Evolutionary conservation across 1,284 basidiomycete species (phyloP).

Genomic region (Termitomyces sp.): DNA sequence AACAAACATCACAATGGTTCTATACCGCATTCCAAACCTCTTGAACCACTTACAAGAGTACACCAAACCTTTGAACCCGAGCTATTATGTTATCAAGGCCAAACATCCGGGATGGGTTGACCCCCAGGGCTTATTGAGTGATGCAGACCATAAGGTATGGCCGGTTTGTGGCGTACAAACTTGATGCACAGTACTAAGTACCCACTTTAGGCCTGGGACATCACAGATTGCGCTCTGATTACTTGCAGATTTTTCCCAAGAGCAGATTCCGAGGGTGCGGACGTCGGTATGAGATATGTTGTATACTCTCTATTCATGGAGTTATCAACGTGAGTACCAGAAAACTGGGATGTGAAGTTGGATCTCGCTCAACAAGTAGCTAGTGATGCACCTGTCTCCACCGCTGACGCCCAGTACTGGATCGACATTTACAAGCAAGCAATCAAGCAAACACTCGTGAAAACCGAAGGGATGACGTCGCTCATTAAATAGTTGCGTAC

Average conservation of each 20-base stretch:
- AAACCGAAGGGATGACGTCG: background rate
- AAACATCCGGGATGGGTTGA: constrained; percentile 9
- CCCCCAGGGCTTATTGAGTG: background rate
- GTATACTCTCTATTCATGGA: constrained; percentile 7
- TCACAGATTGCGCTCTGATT: constrained; percentile 8
- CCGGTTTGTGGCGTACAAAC: background rate
- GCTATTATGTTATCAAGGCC: constrained; percentile 1
- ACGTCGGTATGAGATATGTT: constrained; percentile 7
- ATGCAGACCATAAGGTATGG: constrained; percentile 7
- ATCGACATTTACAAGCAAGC: constrained; percentile 5
- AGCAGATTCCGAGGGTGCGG: background rate
- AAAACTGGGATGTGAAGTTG: background rate
- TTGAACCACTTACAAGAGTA: constrained; percentile 3
- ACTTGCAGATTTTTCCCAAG: constrained; percentile 5
- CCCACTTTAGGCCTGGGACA: constrained; percentile 7
- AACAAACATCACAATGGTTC: background rate
- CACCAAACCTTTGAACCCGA: constrained; percentile 3
- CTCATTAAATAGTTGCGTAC: constrained; percentile 8
- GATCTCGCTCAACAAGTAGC: too few relatives aligned
- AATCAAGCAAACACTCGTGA: background rate
- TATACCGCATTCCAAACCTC: background rate
- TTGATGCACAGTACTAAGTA: background rate
- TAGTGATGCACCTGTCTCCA: constrained; percentile 8
- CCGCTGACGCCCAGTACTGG: constrained; percentile 4
- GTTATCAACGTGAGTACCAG: constrained; percentile 10